Evolutionary conservation across 305 asterid genomes (phyloP).

Genomic region (Solanum hybrid): DNA sequence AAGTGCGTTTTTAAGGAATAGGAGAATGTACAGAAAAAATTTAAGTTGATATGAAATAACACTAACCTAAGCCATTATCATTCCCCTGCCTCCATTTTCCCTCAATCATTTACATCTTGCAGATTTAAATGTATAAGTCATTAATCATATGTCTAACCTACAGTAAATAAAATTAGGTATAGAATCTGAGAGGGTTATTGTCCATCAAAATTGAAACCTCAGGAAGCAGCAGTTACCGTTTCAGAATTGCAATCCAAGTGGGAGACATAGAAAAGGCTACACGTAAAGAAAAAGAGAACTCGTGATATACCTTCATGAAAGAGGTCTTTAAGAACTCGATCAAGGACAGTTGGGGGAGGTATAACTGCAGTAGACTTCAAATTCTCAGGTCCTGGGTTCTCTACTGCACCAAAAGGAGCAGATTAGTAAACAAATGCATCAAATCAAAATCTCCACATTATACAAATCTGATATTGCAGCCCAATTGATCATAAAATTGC

Average conservation of each 20-base stretch:
- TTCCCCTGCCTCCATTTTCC: neutral
- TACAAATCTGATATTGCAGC: neutral
- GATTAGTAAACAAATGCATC: neutral
- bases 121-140: neutral
- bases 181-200: neutral
- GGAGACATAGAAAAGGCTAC: neutral
- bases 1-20: neutral
- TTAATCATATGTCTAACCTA: neutral
- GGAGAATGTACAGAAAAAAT: neutral
- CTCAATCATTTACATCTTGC: neutral
- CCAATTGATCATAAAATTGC: neutral
- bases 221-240: neutral
- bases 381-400: constrained; percentile 53
- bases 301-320: constrained; percentile 57
- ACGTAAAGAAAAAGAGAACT: neutral
- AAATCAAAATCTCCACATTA: neutral
- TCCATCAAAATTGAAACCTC: neutral
- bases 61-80: neutral
- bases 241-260: neutral
- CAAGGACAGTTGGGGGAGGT: constrained; percentile 99
- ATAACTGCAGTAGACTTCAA: constrained; percentile 66
- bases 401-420: constrained; percentile 25
- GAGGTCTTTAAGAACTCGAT: constrained; percentile 90
- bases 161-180: neutral
- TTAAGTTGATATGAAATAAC: neutral